Evolutionary conservation across 352 stramenopile genomes (phyloP).

Genomic region (Phytophthora boehmeriae): DNA sequence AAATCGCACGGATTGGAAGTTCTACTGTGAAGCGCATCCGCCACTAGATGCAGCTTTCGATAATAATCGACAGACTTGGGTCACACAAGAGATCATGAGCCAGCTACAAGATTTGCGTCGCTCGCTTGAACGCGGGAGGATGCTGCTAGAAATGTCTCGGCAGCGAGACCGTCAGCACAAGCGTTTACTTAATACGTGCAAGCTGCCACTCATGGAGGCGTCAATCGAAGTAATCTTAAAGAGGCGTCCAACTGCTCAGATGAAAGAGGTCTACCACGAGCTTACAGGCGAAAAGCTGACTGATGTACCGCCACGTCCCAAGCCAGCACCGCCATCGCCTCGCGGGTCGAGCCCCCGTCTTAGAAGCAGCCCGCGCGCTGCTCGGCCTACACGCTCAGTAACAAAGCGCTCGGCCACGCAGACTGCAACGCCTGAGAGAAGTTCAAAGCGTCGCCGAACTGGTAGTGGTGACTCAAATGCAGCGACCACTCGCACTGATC

Average conservation of each 20-base stretch:
- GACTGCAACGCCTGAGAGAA: conserved; percentile 24
- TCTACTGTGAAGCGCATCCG: conserved; percentile 76
- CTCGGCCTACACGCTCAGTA: conserved; percentile 15
- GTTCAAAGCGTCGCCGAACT: conserved; percentile 34
- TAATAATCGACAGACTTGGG: conserved; percentile 71
- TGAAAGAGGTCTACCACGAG: conserved; percentile 72
- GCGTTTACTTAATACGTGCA: conserved; percentile 66
- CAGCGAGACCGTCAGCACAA: conserved; percentile 89
- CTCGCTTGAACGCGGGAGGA: conserved; percentile 80
- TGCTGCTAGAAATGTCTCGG: conserved; percentile 86
- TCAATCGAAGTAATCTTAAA: conserved; percentile 82
- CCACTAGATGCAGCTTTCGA: conserved; percentile 76
- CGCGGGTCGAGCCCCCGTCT: conserved; percentile 16
- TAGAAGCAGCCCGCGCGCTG: conserved; percentile 26
- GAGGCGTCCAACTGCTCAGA: conserved; percentile 64
- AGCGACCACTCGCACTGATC: conserved; percentile 16
- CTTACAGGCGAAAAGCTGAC: conserved; percentile 63
- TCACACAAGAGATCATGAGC: conserved; percentile 73
- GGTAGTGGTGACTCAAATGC: conserved; percentile 24
- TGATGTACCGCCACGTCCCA: conserved; percentile 51
- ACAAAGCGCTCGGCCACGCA: conserved; percentile 16
- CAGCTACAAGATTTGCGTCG: conserved; percentile 79
- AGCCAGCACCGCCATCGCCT: conserved; percentile 17
- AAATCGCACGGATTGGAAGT: conserved; percentile 71
- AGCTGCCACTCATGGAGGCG: conserved; percentile 64